phyloP scores from a whole-genome alignment of 768 basidiomycete genomes.

The Clitopilus passeckerianus region DNA sequence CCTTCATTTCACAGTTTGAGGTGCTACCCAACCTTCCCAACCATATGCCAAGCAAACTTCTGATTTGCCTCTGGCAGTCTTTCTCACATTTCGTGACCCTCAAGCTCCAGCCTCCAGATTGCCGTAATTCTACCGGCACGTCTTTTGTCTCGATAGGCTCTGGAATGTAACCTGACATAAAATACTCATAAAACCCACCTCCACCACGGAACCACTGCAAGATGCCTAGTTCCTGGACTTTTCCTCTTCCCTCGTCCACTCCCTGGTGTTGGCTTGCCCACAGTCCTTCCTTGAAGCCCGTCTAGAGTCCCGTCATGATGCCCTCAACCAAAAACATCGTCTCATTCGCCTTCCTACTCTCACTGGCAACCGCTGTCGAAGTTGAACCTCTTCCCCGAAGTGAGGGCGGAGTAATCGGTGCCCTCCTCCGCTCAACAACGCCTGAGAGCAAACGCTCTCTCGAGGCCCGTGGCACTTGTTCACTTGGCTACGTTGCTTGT shows the following conservation, averaged over 20 bases:
- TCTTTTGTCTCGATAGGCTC: neutral
- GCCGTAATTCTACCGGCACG: neutral
- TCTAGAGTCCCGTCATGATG: neutral
- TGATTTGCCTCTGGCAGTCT: neutral
- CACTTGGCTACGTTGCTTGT: slow-evolving; percentile 5
- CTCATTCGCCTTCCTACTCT: neutral
- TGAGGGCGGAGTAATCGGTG: slow-evolving; percentile 1
- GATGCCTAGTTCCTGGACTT: neutral
- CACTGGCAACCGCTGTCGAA: neutral
- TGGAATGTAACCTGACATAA: neutral
- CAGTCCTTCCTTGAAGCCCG: neutral
- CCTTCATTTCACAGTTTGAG: neutral
- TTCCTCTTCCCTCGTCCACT: neutral
- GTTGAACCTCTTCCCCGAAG: neutral
- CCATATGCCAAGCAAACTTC: neutral
- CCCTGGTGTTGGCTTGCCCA: neutral
- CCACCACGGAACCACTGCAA: neutral
- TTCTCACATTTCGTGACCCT: neutral
- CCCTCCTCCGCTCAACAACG: slow-evolving; percentile 6
- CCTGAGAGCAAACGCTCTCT: neutral
- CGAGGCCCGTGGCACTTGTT: neutral
- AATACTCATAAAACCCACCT: neutral
- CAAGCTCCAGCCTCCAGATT: neutral
- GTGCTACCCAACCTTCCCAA: neutral
- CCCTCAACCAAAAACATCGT: neutral